Evolutionary conservation across 2,329 filamentous ascomycete species (phyloP), one percentile per base, ranked within the genome.

Genomic region (Colletotrichum lindemuthianum): DNA sequence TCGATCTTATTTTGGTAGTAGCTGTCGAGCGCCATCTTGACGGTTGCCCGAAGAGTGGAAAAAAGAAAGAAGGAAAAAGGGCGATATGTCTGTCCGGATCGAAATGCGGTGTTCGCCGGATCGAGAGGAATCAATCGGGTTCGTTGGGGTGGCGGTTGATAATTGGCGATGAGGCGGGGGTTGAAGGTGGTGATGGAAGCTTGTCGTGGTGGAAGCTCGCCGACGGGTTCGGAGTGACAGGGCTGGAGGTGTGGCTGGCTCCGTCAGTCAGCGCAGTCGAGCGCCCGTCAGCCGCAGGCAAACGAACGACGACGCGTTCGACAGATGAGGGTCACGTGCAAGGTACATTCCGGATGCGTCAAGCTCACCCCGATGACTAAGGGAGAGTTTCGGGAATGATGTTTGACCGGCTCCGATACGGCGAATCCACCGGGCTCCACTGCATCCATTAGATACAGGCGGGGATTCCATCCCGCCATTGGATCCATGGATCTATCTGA

Each of bases 1-100:
- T 99, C 96, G 82, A 98, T 98, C 87, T 99, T 99, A 86, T 98
- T 98, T 83, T 96, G 92, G 81, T 97, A 99, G 84, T 97, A 99
- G 81, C 92, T 97, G 81, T 98, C 96, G 82, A 99, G 92, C 88
- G 95, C 94, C 96, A 99, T 99, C 78, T 77, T 90, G 87, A 79
- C 77, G 74, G 69, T 60, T 60, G 60, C 60, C 52, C 55, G 56
- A 48, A 51, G 51, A 44, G 43, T 44, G 51, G 49, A 59, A 9
- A 69, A 60, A 69, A 70, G 68, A 67, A 49, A 50, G 16, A 33
- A 9, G 70, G 61, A 69, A 70, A 69, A 67, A 49, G 50, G 16
- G 36, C 40, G 16, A 64, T 50, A 15, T 40, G 9, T n/a, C 33
- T 41, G 49, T 48, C 45, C 9, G 41, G 39, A 12, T 34, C 16